Percentiles rank a stretch among this genome's conserved stretches.
phyloP scores from a whole-genome alignment of 495 filamentous ascomycete species.

The Daldinia vernicosa region DNA sequence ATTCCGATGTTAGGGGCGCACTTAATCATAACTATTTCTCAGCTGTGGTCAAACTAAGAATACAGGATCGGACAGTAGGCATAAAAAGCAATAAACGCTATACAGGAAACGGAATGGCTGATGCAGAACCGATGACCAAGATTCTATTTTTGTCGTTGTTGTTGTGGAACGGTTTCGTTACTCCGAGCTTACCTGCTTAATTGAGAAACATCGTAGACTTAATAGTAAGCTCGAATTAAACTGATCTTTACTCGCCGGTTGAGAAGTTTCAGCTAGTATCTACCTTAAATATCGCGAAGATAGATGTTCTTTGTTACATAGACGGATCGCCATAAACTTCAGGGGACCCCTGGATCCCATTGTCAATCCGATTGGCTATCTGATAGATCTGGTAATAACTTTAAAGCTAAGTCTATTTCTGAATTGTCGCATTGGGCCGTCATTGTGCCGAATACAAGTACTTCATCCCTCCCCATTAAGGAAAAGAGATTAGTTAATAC shows the following conservation, averaged over 20 bases:
- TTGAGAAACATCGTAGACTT: background rate
- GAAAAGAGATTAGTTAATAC: background rate
- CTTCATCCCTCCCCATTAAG: background rate
- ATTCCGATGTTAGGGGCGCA: background rate
- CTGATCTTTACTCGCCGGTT: background rate
- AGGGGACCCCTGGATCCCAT: background rate
- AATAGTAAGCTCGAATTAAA: constrained; percentile 3
- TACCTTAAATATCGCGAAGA: background rate
- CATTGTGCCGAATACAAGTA: background rate
- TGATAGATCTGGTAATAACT: background rate
- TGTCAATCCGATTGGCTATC: background rate
- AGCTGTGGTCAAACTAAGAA: background rate
- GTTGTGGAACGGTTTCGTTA: constrained; percentile 6
- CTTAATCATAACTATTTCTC: background rate
- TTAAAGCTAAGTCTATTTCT: background rate
- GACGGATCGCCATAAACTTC: no score
- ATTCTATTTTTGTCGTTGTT: constrained; percentile 23
- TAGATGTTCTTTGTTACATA: background rate
- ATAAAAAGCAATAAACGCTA: constrained; percentile 1
- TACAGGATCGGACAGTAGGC: background rate
- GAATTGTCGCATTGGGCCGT: background rate
- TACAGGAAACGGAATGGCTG: background rate
- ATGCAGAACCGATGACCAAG: background rate
- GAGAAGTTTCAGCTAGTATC: background rate
- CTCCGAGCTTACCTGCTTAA: background rate